These are phyloP conservation scores for Spatholobus suberectus DNA, from an alignment of 306 rosid species.

Conservation along the genomic window DNA sequence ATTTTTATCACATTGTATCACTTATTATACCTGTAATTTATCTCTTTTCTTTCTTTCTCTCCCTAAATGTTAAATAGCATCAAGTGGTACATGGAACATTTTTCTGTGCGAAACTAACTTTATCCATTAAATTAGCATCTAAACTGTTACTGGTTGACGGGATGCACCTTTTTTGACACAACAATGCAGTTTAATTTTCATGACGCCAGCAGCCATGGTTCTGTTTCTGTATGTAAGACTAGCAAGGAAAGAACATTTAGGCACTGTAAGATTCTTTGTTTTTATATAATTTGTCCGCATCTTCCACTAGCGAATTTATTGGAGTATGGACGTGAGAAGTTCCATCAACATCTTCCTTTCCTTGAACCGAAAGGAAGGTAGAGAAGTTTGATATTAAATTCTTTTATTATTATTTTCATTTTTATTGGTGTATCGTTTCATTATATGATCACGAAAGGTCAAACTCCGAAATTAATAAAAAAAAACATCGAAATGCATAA, in stretches of 20 bases:
- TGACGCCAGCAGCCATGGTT: not conserved
- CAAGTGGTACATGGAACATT: too few species aligned
- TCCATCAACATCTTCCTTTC: conserved; percentile 30
- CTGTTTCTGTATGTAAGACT: not conserved
- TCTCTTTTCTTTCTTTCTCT: too few species aligned
- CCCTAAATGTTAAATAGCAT: too few species aligned
- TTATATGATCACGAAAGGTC: not conserved
- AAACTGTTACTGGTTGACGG: not conserved
- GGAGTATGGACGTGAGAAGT: not conserved
- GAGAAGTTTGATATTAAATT: conserved; percentile 29
- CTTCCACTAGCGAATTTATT: conserved; percentile 15
- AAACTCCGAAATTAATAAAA: not conserved
- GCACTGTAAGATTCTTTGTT: conserved; percentile 27
- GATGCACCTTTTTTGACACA: not conserved
- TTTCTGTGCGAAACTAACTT: too few species aligned
- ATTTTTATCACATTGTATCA: too few species aligned
- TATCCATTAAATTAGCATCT: too few species aligned
- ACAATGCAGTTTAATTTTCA: not conserved
- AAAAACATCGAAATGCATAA: not conserved
- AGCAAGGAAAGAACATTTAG: not conserved
- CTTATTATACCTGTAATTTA: too few species aligned
- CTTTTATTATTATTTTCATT: not conserved
- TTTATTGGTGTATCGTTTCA: not conserved
- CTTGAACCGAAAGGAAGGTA: conserved; percentile 38
- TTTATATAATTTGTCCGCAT: conserved; percentile 35